phyloP scores from a whole-genome alignment of 208 protist genomes.

The Naegleria lovaniensis region DNA sequence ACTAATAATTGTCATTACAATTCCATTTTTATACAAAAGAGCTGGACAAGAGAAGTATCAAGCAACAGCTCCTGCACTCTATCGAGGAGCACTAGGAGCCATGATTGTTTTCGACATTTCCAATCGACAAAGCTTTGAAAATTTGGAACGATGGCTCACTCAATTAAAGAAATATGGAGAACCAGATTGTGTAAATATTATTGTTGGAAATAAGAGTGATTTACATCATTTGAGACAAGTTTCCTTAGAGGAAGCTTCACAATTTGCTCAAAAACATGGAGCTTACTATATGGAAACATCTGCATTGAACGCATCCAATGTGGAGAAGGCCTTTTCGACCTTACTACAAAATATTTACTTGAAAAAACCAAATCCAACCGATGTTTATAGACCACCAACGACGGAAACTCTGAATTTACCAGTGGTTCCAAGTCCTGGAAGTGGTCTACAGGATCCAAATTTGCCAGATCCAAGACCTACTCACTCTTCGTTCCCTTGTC shows the following conservation, averaged over 20 bases:
- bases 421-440: no score
- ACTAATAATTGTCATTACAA: no score
- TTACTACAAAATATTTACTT: slow-evolving; percentile 52
- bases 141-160: slow-evolving; percentile 73
- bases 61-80: not conserved
- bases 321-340: slow-evolving; percentile 79
- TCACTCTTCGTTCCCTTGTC: no score
- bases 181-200: slow-evolving; percentile 58
- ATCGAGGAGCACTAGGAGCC: slow-evolving; percentile 72
- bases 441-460: no score
- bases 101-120: slow-evolving; percentile 83
- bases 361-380: not conserved
- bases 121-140: slow-evolving; percentile 69
- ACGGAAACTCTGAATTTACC: no score
- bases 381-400: not conserved
- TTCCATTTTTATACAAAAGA: no score
- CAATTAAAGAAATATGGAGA: slow-evolving; percentile 68
- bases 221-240: slow-evolving; percentile 34
- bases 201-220: slow-evolving; percentile 79
- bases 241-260: slow-evolving; percentile 60
- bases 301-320: slow-evolving; percentile 75
- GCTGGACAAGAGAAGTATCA: slow-evolving; percentile 84
- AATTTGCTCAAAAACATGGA: slow-evolving; percentile 61
- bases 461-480: no score
- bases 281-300: slow-evolving; percentile 86